Evolutionary conservation across 495 filamentous ascomycete species (phyloP).

Genomic region (Pyrenula aspistea): DNA sequence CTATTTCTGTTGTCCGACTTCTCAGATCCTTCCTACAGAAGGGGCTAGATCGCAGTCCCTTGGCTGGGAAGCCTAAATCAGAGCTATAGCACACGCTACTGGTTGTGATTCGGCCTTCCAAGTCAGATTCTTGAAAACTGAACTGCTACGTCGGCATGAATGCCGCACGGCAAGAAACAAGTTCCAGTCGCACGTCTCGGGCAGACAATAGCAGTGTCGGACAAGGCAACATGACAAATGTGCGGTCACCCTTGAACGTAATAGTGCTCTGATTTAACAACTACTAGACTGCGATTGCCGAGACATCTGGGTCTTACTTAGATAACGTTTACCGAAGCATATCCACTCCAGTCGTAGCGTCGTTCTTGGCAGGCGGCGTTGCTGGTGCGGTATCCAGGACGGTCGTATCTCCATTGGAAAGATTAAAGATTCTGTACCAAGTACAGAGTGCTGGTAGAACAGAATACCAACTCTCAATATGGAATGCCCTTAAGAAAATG

Average conservation of each 20-base stretch:
- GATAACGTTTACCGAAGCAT: neutral
- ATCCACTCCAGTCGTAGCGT: slow-evolving; percentile 59
- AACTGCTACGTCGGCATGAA: neutral
- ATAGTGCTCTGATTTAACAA: neutral
- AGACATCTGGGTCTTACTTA: neutral
- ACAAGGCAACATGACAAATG: neutral
- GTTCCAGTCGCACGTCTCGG: neutral
- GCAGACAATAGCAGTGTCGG: neutral
- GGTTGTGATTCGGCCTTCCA: neutral
- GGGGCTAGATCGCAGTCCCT: neutral
- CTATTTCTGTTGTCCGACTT: neutral
- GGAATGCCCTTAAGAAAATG: slow-evolving; percentile 84
- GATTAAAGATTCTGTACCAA: slow-evolving; percentile 94
- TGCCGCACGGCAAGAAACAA: neutral
- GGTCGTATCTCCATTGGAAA: slow-evolving; percentile 89
- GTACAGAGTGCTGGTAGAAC: slow-evolving; percentile 82
- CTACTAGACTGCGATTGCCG: neutral
- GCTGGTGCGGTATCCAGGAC: slow-evolving; percentile 95
- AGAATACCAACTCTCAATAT: slow-evolving; percentile 84
- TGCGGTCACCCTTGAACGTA: neutral
- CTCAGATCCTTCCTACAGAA: too few relatives aligned
- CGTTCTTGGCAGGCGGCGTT: slow-evolving; percentile 91
- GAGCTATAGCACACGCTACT: neutral
- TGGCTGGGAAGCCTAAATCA: neutral
- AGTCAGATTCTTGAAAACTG: too few relatives aligned